Conservation (phyloP, 2,329 filamentous ascomycete species). For the Fusarium piperis region DNA sequence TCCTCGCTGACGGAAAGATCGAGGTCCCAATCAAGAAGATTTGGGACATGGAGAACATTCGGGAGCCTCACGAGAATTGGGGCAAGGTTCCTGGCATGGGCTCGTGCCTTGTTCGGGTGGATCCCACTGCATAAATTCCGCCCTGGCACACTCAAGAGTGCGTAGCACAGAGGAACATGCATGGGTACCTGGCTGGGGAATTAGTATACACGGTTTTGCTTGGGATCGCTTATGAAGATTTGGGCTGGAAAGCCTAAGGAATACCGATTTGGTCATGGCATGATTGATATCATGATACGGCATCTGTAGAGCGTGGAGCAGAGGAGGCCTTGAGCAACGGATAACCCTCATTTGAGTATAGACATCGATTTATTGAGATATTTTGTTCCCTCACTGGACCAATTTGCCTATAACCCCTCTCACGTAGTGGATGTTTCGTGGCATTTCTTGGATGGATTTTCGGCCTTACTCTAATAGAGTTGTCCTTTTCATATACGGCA, state of each 20-base stretch:
- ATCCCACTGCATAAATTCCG: conserved; percentile 4
- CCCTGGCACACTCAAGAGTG: neutral
- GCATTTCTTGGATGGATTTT: too few relatives aligned
- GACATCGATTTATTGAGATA: neutral
- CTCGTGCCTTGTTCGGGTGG: conserved; percentile 46
- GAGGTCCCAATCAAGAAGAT: conserved; percentile 50
- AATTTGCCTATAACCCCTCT: neutral
- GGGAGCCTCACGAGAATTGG: conserved; percentile 51
- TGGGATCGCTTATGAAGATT: neutral
- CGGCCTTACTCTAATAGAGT: too few relatives aligned
- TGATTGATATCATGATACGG: neutral
- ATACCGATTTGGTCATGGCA: neutral
- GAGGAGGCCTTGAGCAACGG: neutral
- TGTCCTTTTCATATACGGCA: too few relatives aligned
- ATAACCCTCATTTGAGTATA: neutral
- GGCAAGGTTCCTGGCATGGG: conserved; percentile 48
- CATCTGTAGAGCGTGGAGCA: neutral
- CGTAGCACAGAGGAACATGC: neutral
- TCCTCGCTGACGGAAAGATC: conserved; percentile 47
- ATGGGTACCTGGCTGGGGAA: neutral
- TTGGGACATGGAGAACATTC: conserved; percentile 54
- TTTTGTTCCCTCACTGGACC: neutral
- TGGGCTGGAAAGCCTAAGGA: neutral
- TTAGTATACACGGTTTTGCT: neutral
- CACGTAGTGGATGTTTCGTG: neutral